phyloP scores from a whole-genome alignment of 495 filamentous ascomycete genomes.

The Penicillium salamii region DNA sequence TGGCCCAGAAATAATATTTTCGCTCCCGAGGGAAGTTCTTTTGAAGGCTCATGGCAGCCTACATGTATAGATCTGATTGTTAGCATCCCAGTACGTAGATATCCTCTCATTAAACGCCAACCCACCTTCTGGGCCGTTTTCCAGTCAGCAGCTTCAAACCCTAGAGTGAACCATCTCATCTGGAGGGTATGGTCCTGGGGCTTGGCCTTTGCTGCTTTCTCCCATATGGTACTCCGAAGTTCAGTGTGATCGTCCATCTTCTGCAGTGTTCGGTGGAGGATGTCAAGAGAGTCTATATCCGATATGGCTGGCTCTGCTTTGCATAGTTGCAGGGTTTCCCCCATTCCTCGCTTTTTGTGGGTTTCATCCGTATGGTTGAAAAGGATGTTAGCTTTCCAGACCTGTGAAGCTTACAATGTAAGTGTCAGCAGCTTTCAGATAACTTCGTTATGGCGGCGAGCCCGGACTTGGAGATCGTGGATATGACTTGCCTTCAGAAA shows the following conservation, averaged over 20 bases:
- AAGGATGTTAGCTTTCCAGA: constrained; percentile 53
- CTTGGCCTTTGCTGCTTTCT: constrained; percentile 50
- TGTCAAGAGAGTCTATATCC: constrained; percentile 50
- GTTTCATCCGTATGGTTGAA: constrained; percentile 42
- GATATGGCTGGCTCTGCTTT: constrained; percentile 46
- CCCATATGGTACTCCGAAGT: constrained; percentile 47
- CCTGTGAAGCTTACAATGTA: constrained; percentile 28
- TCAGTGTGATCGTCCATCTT: constrained; percentile 32
- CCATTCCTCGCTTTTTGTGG: constrained; percentile 39
- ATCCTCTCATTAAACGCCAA: background rate
- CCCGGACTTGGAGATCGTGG: background rate
- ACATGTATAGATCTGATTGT: background rate
- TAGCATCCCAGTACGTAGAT: background rate
- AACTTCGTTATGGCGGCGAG: background rate
- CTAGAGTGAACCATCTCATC: constrained; percentile 50
- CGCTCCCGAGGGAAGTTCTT: constrained; percentile 55
- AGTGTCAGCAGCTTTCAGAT: background rate
- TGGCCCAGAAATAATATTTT: constrained; percentile 59
- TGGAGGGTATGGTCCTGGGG: constrained; percentile 52
- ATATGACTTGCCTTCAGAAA: constrained; percentile 37
- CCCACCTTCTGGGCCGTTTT: constrained; percentile 57
- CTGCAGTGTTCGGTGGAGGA: constrained; percentile 37
- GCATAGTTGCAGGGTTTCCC: constrained; percentile 47
- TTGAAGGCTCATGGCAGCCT: constrained; percentile 59
- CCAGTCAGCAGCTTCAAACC: constrained; percentile 50